A percentile compares a stretch with the other conserved stretches of the same genome.
phyloP scores from a whole-genome alignment of 2,329 filamentous ascomycete genomes.

The Metarhizium humberi region DNA sequence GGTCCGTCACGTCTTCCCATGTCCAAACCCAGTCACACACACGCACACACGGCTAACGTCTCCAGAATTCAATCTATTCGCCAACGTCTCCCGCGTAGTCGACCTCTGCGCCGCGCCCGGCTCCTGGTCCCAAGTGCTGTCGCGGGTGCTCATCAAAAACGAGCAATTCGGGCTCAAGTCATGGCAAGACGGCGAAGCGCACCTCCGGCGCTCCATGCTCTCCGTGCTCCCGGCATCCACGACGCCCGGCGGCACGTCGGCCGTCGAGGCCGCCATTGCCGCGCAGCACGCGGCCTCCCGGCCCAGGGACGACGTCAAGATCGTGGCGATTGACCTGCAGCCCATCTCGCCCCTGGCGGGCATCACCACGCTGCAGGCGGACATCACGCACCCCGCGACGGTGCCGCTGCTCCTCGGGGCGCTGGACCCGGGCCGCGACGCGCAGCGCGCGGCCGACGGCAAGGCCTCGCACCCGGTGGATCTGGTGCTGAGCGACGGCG shows the following conservation, averaged over 20 bases:
- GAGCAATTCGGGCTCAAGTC: constrained; percentile 80
- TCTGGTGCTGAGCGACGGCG: constrained; percentile 88
- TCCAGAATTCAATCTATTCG: constrained; percentile 86
- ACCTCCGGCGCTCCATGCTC: constrained; percentile 52
- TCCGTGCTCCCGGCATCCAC: constrained; percentile 30
- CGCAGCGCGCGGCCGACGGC: constrained; percentile 15
- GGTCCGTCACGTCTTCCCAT: constrained; percentile 27
- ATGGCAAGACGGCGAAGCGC: constrained; percentile 76
- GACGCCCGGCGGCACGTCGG: background rate
- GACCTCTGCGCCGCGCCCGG: constrained; percentile 94
- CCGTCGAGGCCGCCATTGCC: background rate
- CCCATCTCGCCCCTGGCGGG: constrained; percentile 91
- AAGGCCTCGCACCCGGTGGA: constrained; percentile 73
- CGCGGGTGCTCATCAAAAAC: constrained; percentile 83
- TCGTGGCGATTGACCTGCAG: constrained; percentile 91
- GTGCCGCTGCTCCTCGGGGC: constrained; percentile 81
- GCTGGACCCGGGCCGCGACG: constrained; percentile 62
- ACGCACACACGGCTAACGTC: constrained; percentile 4
- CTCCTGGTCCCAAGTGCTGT: constrained; percentile 95
- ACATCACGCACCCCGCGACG: constrained; percentile 95
- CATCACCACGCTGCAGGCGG: constrained; percentile 84
- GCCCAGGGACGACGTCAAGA: constrained; percentile 68
- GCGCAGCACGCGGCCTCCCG: constrained; percentile 11
- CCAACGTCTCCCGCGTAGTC: constrained; percentile 82
- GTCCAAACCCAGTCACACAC: background rate